Evolutionary conservation across 2,329 filamentous ascomycete genomes (phyloP), one percentile per base, ranked within the genome.

Genomic region (Neocatenulostroma microsporum): DNA sequence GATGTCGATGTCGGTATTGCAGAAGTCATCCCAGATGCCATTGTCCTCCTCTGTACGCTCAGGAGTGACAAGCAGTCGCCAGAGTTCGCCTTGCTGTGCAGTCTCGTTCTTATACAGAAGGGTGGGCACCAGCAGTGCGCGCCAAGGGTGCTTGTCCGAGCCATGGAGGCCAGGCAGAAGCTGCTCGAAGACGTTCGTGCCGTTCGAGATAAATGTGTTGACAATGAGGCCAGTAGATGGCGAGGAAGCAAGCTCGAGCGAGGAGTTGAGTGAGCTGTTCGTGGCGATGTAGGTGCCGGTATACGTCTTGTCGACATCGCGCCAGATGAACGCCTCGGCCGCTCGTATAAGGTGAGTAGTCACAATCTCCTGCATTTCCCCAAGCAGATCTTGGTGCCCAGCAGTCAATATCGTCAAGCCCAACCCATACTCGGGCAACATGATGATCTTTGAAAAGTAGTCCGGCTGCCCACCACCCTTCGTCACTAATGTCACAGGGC

Each of bases 391-490:
- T 6, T 7, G 5, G 2, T 51, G 41, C 8, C 61, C 56, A 24
- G 50, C 60, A 17, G 53, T 55, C 36, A 67, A 52, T 9, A 69
- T 57, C 2, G 62, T 66, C 28, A 69, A 51, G 4, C 62, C 54
- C 1, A 69, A 48, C 15, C 61, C 59, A 36, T 66, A 68, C 13
- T 68, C 64, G 1, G 66, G 64, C 0, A 66, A 45, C 7, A 60
- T 36, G 12, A 62, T 50, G 30, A 67, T 62, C 5, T 55, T 50
- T 3, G 60, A 62, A 3, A 46, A 48, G 33, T 69, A 69, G 3
- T 62, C 62, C 1, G 62, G 62, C 0, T 67, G 42, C 0, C 61
- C 59, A 5, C 67, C 66, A 3, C 52, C 47, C 46, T 70, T 70
- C 2, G 66, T 67, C 21, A 63, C 49, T 42, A 69, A 62, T 3